Base-by-base conservation (phyloP, 345 rosid genomes). In the Populus simonii region DNA sequence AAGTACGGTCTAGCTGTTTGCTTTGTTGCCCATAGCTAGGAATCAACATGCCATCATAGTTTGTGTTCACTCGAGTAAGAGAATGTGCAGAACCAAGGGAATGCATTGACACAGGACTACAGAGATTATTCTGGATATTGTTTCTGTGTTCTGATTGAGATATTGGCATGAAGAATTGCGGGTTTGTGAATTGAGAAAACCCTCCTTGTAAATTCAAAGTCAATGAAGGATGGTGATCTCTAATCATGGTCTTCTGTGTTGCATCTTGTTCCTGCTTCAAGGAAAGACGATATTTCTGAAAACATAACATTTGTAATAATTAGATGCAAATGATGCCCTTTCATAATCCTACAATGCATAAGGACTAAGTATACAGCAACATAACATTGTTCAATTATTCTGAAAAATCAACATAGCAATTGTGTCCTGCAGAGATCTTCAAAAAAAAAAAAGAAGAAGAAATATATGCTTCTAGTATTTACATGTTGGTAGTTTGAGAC, bases 211-310 rank as follows among this genome's bases (percentile, higher is more conserved):
- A 18, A 80, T 29, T 71, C 51, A 71, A 31, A 49, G 76, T 25
- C 27, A 78, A 74, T 67, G 78, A 63, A 66, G 71, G 75, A 47
- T 57, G 5, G 65, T 55, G 31, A 69, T 74, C 76, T 38, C 31
- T 12, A 36, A 65, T 20, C 74, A 61, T 25, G 67, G 35, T 68
- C 71, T 76, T 82, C 47, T 49, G 70, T 20, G 49, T 47, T 59
- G 61, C 70, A 47, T 74, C 85, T 79, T 70, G 81, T 12, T 80
- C 55, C 36, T 71, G 79, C 78, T 77, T 88, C 78, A 85, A 57
- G 68, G 80, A 71, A 9, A 76, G 83, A 4, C 82, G 84, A 72
- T 82, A 80, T 72, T 88, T 89, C 93, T 86, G 85, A 65, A 68
- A 70, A 73, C 18, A 23, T 23, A 73, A 73, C 66, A 57, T 45